Base-by-base conservation (phyloP, 2,329 filamentous ascomycete species). In the Fusarium austroafricanum region DNA sequence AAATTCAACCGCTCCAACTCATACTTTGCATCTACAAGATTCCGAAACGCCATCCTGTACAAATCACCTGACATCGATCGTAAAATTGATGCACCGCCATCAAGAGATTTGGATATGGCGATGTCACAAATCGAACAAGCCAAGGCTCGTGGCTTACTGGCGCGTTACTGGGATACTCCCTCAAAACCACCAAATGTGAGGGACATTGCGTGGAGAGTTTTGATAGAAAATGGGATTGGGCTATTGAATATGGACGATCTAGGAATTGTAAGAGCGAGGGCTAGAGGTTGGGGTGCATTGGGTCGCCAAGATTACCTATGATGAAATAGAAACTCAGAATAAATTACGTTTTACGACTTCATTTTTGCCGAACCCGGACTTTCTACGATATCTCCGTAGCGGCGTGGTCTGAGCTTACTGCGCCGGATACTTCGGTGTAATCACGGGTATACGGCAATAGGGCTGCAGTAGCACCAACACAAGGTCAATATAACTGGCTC, bases 221-320 rank as follows among this genome's bases (percentile, higher is more conserved):
- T 65, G 18, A 38, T 65, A 26, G 53, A 65, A 3, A 49, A 60
- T 1, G 35, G 63, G 0, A 38, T 65, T 0, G 61, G 61, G 0
- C 21, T 65, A 10, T 26, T 65, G 0, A 65, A 65, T 0, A 65
- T 65, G 54, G 61, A 65, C 12, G 61, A 65, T 17, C 35, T 65
- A n/a, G 61, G 61, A 1, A 64, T 47, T 29, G 61, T 65, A 6
- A 65, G 61, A 1, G 54, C 18, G 5, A 53, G 61, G 9, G 61
- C 61, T 3, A 60, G 37, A 28, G 61, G 61, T 0, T 65, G 61
- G 61, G 61, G 61, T 20, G 47, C n/a, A 4, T 28, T 57, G 6
- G n/a, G 21, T 1, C 51, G 20, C 21, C 29, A 31, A 31, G 51
- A 54, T 35, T 54, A 10, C 15, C 49, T 28, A 29, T 63, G n/a